Percentiles rank a stretch among this genome's conserved stretches.
These are phyloP conservation scores for Stagonosporopsis chrysanthemi DNA, from an alignment of 2,329 filamentous ascomycete genomes.

Conservation along the genomic window DNA sequence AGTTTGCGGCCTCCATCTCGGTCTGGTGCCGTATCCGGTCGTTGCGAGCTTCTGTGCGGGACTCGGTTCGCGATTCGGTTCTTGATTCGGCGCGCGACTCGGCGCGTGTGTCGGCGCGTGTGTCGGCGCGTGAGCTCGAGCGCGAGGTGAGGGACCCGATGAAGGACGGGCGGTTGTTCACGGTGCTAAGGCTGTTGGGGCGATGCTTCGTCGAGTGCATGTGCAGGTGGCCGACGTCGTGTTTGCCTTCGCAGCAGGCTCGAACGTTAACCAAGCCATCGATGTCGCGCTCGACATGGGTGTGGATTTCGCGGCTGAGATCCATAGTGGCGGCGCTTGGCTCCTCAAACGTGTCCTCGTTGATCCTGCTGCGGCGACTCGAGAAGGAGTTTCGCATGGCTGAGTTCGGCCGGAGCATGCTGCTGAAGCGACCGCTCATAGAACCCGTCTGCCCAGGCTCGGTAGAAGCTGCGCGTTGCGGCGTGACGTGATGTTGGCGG, in stretches of 20 bases:
- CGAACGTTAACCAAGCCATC: conserved; percentile 92
- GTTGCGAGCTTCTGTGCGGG: conserved; percentile 33
- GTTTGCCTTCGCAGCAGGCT: conserved; percentile 92
- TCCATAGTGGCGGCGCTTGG: conserved; percentile 79
- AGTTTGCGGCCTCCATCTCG: conserved; percentile 39
- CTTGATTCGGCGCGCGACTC: conserved; percentile 23
- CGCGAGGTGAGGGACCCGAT: conserved; percentile 46
- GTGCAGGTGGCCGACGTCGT: conserved; percentile 59
- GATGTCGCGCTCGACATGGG: conserved; percentile 75
- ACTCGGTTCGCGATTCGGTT: conserved; percentile 18
- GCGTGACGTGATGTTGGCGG: conserved; percentile 54
- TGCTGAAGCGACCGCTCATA: conserved; percentile 55
- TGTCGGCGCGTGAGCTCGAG: conserved; percentile 37
- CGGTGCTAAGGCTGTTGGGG: conserved; percentile 36
- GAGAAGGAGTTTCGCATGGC: conserved; percentile 59
- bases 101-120: conserved; percentile 34
- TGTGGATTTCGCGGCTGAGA: conserved; percentile 75
- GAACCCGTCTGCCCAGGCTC: conserved; percentile 50
- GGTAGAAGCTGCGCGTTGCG: conserved; percentile 41
- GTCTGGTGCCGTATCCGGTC: conserved; percentile 33
- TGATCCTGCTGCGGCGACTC: conserved; percentile 55
- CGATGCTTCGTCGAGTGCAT: conserved; percentile 41
- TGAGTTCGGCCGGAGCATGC: conserved; percentile 54
- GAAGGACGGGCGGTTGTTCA: conserved; percentile 38
- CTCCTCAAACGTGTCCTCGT: conserved; percentile 57